phyloP scores from a whole-genome alignment of 805 yeast species.

The Starmerella potacharoeniae region DNA sequence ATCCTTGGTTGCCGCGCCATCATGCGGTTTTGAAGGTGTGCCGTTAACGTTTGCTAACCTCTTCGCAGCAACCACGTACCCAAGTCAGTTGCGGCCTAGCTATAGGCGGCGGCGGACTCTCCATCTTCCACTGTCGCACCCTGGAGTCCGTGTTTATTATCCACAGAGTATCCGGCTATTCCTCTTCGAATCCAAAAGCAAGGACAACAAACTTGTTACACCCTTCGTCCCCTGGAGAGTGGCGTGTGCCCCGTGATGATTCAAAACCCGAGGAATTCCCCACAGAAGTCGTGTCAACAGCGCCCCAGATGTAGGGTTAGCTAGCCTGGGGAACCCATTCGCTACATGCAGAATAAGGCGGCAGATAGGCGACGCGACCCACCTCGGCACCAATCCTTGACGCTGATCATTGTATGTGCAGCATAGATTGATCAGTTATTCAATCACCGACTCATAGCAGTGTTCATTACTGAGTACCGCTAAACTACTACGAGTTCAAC shows the following conservation, averaged over 20 bases:
- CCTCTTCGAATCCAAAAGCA: slow-evolving; percentile 10
- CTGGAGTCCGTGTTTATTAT: slow-evolving; percentile 6
- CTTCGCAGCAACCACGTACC: slow-evolving; percentile 3
- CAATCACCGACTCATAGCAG: too few relatives aligned
- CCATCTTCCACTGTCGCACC: background rate
- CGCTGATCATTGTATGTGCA: too few relatives aligned
- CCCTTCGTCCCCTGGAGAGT: slow-evolving; percentile 11
- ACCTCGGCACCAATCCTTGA: too few relatives aligned
- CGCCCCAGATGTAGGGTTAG: too few relatives aligned
- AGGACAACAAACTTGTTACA: slow-evolving; percentile 8
- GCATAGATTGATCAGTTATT: too few relatives aligned
- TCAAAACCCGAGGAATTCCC: too few relatives aligned
- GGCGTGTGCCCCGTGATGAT: slow-evolving; percentile 17
- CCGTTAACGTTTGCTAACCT: slow-evolving; percentile 7
- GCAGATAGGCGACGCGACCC: too few relatives aligned
- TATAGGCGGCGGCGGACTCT: background rate
- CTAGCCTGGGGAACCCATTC: too few relatives aligned
- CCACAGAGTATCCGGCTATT: background rate
- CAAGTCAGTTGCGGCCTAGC: slow-evolving; percentile 1
- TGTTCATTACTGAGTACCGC: too few relatives aligned
- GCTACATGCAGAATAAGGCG: too few relatives aligned
- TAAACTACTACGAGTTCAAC: too few relatives aligned
- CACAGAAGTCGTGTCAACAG: too few relatives aligned
- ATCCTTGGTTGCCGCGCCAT: slow-evolving; percentile 6
- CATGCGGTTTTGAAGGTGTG: background rate